Evolutionary conservation across 306 rosid species (phyloP), one percentile per base, ranked within the genome.

Genomic region (Ormosia semicastrata): DNA sequence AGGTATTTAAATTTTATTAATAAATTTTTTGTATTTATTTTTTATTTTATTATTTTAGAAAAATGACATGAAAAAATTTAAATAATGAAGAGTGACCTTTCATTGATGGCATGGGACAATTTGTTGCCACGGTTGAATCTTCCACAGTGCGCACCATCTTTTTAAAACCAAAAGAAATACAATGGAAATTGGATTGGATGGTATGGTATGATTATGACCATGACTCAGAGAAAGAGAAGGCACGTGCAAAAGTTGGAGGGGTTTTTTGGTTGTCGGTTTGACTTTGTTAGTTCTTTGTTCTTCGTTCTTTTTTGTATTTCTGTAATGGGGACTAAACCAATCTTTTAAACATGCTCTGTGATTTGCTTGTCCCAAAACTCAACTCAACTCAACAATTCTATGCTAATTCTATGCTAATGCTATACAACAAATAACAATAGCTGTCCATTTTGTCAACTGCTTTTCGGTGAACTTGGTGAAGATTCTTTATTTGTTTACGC

Each of bases 111-210:
- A 76, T 15, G 15, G 83, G 87, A 75, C 73, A 82, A 54, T 12
- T 15, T 30, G 70, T 64, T 83, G 80, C 24, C 18, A 72, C 32
- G 32, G 84, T 73, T 79, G 59, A 85, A 82, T 82, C 74, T 80
- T 74, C 85, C 58, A 80, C 56, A 7, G 29, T 66, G 47, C 64
- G 14, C 34, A 59, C 29, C 6, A 41, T 70, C 10, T 66, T 54
- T 36, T 64, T n/a, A 37, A 58, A 9, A 68, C 49, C 3, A 5
- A 46, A 36, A 37, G n/a, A 12, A 66, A 5, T 29, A 17, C 4
- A 77, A 1, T 11, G 40, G 13, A 46, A 80, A 79, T 47, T 72
- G 71, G 30, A 77, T 59, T 72, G 71, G 30, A 77, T 59, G 80
- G 50, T 47, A 47, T 78, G 72, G 73, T 67, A 56, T 64, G 65